A percentile compares a stretch with the other conserved stretches of the same genome.
Conservation (phyloP, 1,139 yeast species). For the Candida sp. region DNA sequence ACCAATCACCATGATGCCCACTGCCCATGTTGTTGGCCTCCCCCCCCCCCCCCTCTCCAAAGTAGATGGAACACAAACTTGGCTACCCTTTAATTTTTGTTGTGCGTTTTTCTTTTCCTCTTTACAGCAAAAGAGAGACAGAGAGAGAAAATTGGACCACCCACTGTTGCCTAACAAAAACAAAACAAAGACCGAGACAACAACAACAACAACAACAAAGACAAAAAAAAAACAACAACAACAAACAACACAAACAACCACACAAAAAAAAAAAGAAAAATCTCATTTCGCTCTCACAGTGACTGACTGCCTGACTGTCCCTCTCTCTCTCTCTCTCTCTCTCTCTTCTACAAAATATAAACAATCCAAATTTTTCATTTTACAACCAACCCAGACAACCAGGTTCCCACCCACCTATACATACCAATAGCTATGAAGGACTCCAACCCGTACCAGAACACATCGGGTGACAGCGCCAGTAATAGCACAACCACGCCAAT, state of each 20-base stretch:
- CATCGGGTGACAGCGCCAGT: not conserved
- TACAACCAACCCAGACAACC: conserved; percentile 4
- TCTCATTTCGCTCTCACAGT: not conserved
- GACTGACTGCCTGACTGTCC: not conserved
- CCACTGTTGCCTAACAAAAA: too few relatives aligned
- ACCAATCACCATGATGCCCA: too few relatives aligned
- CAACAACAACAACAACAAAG: not conserved
- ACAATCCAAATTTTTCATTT: conserved; percentile 4
- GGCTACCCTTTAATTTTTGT: too few relatives aligned
- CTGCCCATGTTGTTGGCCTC: too few relatives aligned
- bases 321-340: not conserved
- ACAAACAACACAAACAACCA: too few relatives aligned
- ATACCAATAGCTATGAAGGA: conserved; percentile 1
- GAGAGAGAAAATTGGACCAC: too few relatives aligned
- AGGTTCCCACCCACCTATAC: not conserved
- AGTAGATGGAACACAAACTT: too few relatives aligned
- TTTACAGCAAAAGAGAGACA: too few relatives aligned
- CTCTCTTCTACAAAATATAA: conserved; percentile 1
- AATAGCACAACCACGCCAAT: conserved; percentile 5
- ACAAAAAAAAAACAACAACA: not conserved
- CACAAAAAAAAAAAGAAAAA: not conserved
- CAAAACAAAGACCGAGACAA: not conserved
- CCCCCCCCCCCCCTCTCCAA: too few relatives aligned
- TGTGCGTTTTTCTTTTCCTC: too few relatives aligned
- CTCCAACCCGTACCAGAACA: conserved; percentile 4